phyloP scores from a whole-genome alignment of 2,329 filamentous ascomycete genomes.

The Xylaria sp. region DNA sequence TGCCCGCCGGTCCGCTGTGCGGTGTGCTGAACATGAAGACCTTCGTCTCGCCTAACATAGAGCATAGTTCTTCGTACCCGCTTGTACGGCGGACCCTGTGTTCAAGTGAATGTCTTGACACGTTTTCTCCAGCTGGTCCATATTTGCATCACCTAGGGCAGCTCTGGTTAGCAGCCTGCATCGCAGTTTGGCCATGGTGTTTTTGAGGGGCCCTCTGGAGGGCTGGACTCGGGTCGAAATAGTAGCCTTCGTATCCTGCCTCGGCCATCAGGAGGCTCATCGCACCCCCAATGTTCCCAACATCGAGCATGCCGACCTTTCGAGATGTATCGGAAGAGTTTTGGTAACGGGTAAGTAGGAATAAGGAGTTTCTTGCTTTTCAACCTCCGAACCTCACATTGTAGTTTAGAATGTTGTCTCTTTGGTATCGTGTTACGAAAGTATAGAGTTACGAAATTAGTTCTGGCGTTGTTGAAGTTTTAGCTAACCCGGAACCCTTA shows the following conservation, averaged over 20 bases:
- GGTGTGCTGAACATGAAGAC: constrained; percentile 59
- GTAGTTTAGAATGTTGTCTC: background rate
- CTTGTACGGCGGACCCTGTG: constrained; percentile 41
- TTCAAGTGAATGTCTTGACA: constrained; percentile 40
- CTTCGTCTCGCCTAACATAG: constrained; percentile 53
- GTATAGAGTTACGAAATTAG: background rate
- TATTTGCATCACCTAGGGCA: constrained; percentile 46
- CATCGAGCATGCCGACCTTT: constrained; percentile 62
- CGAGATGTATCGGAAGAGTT: background rate
- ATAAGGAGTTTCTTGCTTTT: background rate
- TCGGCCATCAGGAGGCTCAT: constrained; percentile 65
- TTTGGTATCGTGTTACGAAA: background rate
- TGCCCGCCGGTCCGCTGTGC: constrained; percentile 49
- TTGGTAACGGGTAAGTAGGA: background rate
- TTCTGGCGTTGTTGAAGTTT: background rate
- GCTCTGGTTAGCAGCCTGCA: background rate
- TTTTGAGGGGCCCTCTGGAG: background rate
- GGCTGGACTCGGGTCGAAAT: constrained; percentile 55
- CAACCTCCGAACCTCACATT: background rate
- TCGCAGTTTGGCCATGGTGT: background rate
- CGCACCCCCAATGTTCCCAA: constrained; percentile 62
- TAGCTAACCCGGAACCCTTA: too few relatives aligned
- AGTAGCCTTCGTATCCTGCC: constrained; percentile 57
- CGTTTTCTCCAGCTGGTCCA: constrained; percentile 49
- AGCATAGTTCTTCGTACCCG: constrained; percentile 57